These are phyloP conservation scores for Blastomyces gilchristii DNA, from an alignment of 2,329 filamentous ascomycete genomes.

Conservation along the genomic window DNA sequence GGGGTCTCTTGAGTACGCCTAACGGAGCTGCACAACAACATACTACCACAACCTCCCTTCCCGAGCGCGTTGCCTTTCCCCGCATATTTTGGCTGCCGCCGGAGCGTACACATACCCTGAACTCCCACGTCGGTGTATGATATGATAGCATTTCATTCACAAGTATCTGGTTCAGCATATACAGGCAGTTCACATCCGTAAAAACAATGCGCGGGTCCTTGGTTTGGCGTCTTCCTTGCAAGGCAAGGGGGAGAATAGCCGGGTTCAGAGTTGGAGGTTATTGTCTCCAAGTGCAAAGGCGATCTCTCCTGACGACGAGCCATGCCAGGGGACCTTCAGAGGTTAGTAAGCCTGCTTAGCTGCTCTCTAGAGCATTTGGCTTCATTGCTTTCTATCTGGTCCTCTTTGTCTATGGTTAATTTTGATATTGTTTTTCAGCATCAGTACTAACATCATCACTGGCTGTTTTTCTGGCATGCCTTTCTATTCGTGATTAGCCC, in stretches of 20 bases:
- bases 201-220: conserved; percentile 1
- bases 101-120: neutral
- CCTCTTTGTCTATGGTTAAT: neutral
- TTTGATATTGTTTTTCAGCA: neutral
- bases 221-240: conserved; percentile 6
- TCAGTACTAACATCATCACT: neutral
- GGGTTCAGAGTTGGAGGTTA: neutral
- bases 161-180: neutral
- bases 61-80: neutral
- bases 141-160: neutral
- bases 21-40: neutral
- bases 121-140: neutral
- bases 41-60: neutral
- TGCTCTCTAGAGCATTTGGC: conserved; percentile 19
- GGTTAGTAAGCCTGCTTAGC: conserved; percentile 22
- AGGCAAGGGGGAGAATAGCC: neutral
- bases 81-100: neutral
- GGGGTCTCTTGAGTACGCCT: neutral
- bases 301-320: conserved; percentile 22
- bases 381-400: neutral
- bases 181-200: neutral
- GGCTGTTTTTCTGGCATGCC: neutral
- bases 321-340: conserved; percentile 24
- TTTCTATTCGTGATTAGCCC: conserved; percentile 23
- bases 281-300: conserved; percentile 3